Evolutionary conservation across 2,329 filamentous ascomycete genomes (phyloP), one percentile per base, ranked within the genome.

Genomic region (Penicillium fuscoglaucum): DNA sequence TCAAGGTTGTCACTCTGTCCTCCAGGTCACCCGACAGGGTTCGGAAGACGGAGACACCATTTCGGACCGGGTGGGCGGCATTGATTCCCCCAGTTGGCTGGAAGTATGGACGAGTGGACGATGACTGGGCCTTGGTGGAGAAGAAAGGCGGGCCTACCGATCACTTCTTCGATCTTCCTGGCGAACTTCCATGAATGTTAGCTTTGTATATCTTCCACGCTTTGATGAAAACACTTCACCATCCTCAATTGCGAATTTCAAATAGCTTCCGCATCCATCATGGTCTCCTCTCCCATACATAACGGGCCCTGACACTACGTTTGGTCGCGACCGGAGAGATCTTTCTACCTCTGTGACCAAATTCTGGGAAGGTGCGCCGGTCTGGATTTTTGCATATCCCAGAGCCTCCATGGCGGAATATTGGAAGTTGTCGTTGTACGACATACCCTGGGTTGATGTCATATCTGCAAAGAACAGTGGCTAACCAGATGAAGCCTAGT

Each of bases 11-110:
- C 37, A 41, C 26, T 44, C 40, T 33, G 37, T 35, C 39, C 37
- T 21, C 40, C 7, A 17, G 17, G 39, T 17, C 35, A 24, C n/a
- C 45, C 17, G 49, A 52, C 3, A 43, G 26, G 37, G 8, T 9
- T 33, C 39, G 37, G 28, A 52, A 52, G 15, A 54, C 21, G 6
- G 52, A 54, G n/a, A 54, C 43, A 3, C 52, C 43, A 17, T 46
- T 28, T 54, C 33, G 33, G 35, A 39, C 35, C 21, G 52, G 52
- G 26, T 54, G 43, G 43, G 52, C 52, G 43, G 52, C 52, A 40
- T 47, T 47, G 31, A 54, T 45, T 47, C n/a, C 33, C 52, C 52
- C 15, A 47, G 31, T 21, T 46, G 26, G 41, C 40, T 37, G 12
- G 33, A 10, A 29, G 24, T 29, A n/a, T 7, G 33, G 52, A 17